A percentile compares a stretch with the other conserved stretches of the same genome.
Evolutionary conservation across 2,329 filamentous ascomycete genomes (phyloP).

Genomic region (Arachnopeziza araneosa): DNA sequence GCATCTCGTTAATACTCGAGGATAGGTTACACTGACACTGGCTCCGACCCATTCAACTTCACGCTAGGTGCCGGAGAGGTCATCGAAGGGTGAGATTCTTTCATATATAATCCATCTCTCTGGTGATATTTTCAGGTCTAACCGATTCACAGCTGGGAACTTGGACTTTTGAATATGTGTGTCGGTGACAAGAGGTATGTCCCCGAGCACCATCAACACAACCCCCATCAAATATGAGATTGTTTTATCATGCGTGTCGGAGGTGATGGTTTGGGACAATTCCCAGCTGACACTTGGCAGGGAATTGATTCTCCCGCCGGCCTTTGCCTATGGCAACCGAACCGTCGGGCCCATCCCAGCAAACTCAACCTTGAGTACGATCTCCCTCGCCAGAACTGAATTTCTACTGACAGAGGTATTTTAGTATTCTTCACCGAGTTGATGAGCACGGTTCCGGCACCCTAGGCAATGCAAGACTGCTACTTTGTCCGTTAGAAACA

Average conservation of each 20-base stretch:
- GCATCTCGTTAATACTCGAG: neutral
- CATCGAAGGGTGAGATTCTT: slow-evolving; percentile 2
- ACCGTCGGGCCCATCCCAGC: slow-evolving; percentile 6
- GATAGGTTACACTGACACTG: slow-evolving; percentile 1
- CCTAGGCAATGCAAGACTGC: neutral
- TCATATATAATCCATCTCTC: neutral
- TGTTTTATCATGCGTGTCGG: too few relatives aligned
- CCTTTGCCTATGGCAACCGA: slow-evolving; percentile 3
- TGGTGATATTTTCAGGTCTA: neutral
- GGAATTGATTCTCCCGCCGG: slow-evolving; percentile 4
- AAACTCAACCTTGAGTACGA: slow-evolving; percentile 6
- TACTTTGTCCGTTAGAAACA: neutral
- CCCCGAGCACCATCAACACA: neutral
- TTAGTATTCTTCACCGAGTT: slow-evolving; percentile 4
- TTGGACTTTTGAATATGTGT: slow-evolving; percentile 7
- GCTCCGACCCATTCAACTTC: slow-evolving; percentile 4
- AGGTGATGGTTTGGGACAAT: too few relatives aligned
- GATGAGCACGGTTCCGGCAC: too few relatives aligned
- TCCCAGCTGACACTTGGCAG: neutral
- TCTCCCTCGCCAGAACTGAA: too few relatives aligned
- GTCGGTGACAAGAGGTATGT: slow-evolving; percentile 4
- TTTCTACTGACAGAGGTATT: neutral
- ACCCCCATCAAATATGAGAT: neutral
- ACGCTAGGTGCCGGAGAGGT: slow-evolving; percentile 2
- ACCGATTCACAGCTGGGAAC: neutral